These are phyloP conservation scores for Piper longum DNA, from an alignment of 164 flowering plant genomes.

Conservation along the genomic window DNA sequence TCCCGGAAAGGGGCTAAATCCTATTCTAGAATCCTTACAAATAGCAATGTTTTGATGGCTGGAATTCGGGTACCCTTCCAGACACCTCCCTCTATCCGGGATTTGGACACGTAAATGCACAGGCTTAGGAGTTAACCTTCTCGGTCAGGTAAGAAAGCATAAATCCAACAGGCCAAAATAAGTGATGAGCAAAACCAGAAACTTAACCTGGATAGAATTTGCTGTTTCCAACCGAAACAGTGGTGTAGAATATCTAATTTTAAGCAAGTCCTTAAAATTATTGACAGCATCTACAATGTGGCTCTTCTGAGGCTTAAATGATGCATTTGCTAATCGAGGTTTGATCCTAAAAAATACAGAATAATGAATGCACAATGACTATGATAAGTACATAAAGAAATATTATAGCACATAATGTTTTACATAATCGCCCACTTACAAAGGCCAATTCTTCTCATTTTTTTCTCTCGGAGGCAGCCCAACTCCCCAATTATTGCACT, in stretches of 20 bases:
- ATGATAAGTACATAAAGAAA: background rate
- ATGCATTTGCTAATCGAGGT: constrained; percentile 68
- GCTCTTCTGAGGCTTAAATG: constrained; percentile 60
- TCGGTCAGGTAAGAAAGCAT: too few species aligned
- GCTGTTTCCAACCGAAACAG: constrained; percentile 72
- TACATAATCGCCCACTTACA: constrained; percentile 33
- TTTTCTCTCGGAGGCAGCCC: constrained; percentile 89
- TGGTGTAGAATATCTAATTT: constrained; percentile 82
- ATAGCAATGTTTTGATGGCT: too few species aligned
- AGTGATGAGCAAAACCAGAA: background rate
- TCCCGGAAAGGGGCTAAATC: too few species aligned
- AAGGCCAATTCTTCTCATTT: constrained; percentile 76
- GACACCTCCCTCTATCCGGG: too few species aligned
- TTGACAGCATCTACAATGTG: constrained; percentile 73
- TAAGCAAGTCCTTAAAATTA: constrained; percentile 41
- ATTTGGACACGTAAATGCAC: too few species aligned
- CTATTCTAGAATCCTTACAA: too few species aligned
- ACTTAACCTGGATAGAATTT: constrained; percentile 57
- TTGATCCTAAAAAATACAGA: constrained; percentile 37
- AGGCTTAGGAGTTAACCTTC: too few species aligned
- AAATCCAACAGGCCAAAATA: too few species aligned
- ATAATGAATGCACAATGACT: background rate
- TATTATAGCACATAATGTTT: background rate
- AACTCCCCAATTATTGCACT: constrained; percentile 84
- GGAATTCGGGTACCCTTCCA: too few species aligned